A percentile compares a stretch with the other conserved stretches of the same genome.
Evolutionary conservation across 2,329 filamentous ascomycete genomes (phyloP).

Genomic region (Apiospora rasikravindrae): DNA sequence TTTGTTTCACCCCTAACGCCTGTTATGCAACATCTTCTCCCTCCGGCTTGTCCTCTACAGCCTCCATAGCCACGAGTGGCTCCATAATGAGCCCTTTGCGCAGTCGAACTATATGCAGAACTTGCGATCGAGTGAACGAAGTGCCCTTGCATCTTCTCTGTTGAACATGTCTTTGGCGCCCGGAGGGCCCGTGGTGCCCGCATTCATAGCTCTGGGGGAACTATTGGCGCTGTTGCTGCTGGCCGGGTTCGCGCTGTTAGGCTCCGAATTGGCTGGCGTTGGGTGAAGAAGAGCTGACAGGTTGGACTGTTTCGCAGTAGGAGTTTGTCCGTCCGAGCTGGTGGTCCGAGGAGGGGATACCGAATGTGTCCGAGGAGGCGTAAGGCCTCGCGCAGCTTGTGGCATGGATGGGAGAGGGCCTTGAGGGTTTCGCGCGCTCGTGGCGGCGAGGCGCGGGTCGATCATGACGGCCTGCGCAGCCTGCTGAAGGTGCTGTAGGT

Average conservation of each 20-base stretch:
- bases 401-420: conserved; percentile 51
- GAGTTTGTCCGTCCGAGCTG: conserved; percentile 39
- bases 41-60: background rate
- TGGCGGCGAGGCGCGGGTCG: conserved; percentile 43
- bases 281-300: conserved; percentile 57
- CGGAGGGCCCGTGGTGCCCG: conserved; percentile 31
- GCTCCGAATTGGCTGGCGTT: conserved; percentile 51
- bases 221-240: conserved; percentile 50
- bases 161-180: conserved; percentile 29
- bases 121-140: conserved; percentile 69
- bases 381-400: conserved; percentile 37
- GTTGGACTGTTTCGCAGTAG: conserved; percentile 47
- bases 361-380: conserved; percentile 55
- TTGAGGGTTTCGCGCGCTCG: conserved; percentile 45
- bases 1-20: conserved; percentile 30
- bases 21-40: conserved; percentile 26
- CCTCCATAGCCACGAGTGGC: background rate
- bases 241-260: conserved; percentile 49
- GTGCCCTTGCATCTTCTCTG: conserved; percentile 67
- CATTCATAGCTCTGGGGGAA: conserved; percentile 51
- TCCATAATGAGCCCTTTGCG: background rate
- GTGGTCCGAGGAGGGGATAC: conserved; percentile 53
- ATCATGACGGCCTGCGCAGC: conserved; percentile 48
- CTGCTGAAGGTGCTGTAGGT: conserved; percentile 51
- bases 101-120: conserved; percentile 45